Evolutionary conservation across 116 monocot species (phyloP).

Genomic region (Trichopus zeylanicus): DNA sequence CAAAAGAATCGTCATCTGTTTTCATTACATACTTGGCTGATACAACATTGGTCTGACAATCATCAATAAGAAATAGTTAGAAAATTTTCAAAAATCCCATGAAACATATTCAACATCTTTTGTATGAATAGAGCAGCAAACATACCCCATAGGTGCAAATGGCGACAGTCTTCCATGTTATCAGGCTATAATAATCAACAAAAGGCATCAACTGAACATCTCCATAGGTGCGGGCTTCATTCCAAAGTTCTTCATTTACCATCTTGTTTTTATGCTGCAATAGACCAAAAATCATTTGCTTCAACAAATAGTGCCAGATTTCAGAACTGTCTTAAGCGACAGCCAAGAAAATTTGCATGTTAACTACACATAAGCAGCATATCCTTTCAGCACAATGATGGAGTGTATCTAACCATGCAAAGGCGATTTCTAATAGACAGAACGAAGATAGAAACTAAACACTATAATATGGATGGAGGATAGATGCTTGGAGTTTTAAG

Average conservation of each 20-base stretch:
- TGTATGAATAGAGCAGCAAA: neutral
- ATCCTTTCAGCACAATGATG: too few relatives aligned
- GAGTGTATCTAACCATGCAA: too few relatives aligned
- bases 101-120: neutral
- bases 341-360: too few relatives aligned
- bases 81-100: neutral
- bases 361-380: too few relatives aligned
- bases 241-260: slow-evolving; percentile 96
- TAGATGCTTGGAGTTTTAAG: too few relatives aligned
- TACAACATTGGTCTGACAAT: slow-evolving; percentile 49
- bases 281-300: neutral
- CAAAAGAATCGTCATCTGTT: slow-evolving; percentile 96
- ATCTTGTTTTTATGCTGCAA: slow-evolving; percentile 86
- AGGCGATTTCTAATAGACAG: too few relatives aligned
- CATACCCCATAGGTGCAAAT: slow-evolving; percentile 93
- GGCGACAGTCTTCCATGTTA: slow-evolving; percentile 90
- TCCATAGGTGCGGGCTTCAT: slow-evolving; percentile 84
- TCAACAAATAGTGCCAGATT: neutral
- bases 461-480: too few relatives aligned
- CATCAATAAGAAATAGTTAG: neutral
- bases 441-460: too few relatives aligned
- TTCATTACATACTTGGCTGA: slow-evolving; percentile 92
- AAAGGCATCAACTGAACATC: slow-evolving; percentile 96
- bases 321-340: too few relatives aligned
- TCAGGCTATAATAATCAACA: slow-evolving; percentile 92